Base-by-base conservation (phyloP, 2,329 filamentous ascomycete species). In the Ascochyta pisi region DNA sequence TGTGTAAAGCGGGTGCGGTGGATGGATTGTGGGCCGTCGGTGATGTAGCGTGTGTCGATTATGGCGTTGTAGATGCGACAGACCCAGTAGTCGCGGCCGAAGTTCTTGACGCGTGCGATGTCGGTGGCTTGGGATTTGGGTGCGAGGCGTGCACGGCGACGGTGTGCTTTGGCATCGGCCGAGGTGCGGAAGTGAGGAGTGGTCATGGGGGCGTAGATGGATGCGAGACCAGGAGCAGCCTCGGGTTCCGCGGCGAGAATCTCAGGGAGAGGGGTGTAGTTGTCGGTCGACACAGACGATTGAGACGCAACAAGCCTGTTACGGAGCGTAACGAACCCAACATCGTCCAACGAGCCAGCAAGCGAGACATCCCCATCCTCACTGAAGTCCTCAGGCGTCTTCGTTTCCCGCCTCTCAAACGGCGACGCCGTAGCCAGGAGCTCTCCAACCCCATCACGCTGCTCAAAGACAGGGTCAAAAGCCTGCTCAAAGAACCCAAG, bases 61-160 rank as follows among this genome's bases (percentile, higher is more conserved):
- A 73, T 73, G 43, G 70, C 50, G 2, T 70, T 54, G 59, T 69
- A 73, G 49, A 73, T 61, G 10, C 63, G 62, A n/a, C 54, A 54
- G 5, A 71, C 69, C 71, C 71, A 73, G 63, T 68, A 69, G 8
- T 57, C 50, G n/a, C 69, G 67, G 13, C 68, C 67, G 31, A 54
- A 50, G 6, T 43, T 34, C 39, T 65, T 66, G 26, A 73, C 69
- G 13, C 58, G 62, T 6, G 55, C 44, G 26, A 70, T 10, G 45
- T 72, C 66, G 0, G 39, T 3, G 12, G 65, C 65, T 5, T 50
- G 29, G 1, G 35, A 23, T 24, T 67, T 68, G 39, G 61, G 35
- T 10, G 44, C 7, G 9, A 58, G 9, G 8, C 66, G 64, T 1
- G 31, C 29, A 15, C 60, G 59, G 35, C 60, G 61, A 27, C 69